These are phyloP conservation scores for Apophysomyces trapeziformis DNA, from an alignment of 371 early-diverging fungal species.

Conservation along the genomic window DNA sequence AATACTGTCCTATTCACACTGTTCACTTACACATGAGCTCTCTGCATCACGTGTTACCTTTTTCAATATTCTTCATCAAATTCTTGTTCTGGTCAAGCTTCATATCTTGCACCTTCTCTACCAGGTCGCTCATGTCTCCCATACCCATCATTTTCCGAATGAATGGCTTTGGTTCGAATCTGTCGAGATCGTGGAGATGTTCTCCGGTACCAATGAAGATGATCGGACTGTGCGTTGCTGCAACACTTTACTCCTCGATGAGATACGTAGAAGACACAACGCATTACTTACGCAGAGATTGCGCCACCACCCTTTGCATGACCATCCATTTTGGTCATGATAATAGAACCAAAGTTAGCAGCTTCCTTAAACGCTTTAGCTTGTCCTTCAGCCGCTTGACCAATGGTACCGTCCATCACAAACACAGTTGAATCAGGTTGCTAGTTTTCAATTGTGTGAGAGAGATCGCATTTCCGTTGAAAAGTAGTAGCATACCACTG, in stretches of 20 bases:
- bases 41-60: constrained; percentile 55
- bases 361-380: constrained; percentile 96
- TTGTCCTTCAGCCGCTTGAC: constrained; percentile 98
- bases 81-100: constrained; percentile 88
- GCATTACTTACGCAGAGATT: constrained; percentile 84
- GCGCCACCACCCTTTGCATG: constrained; percentile 99
- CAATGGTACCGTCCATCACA: constrained; percentile 99
- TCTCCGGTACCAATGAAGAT: constrained; percentile 99
- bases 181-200: constrained; percentile 97
- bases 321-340: constrained; percentile 99
- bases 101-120: constrained; percentile 94
- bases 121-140: constrained; percentile 95
- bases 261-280: neutral
- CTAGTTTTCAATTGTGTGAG: constrained; percentile 26
- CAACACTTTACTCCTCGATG: constrained; percentile 67
- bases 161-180: constrained; percentile 94
- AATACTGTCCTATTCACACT: constrained; percentile 67
- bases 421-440: constrained; percentile 95
- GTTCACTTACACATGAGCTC: neutral
- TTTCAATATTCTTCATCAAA: constrained; percentile 92
- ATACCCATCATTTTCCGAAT: constrained; percentile 96
- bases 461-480: too few relatives aligned
- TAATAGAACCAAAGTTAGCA: constrained; percentile 97
- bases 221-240: constrained; percentile 97
- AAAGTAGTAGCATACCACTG: constrained; percentile 59